A percentile compares a stretch with the other conserved stretches of the same genome.
phyloP scores from a whole-genome alignment of 108 stramenopile genomes.

The Skeletonema potamos region DNA sequence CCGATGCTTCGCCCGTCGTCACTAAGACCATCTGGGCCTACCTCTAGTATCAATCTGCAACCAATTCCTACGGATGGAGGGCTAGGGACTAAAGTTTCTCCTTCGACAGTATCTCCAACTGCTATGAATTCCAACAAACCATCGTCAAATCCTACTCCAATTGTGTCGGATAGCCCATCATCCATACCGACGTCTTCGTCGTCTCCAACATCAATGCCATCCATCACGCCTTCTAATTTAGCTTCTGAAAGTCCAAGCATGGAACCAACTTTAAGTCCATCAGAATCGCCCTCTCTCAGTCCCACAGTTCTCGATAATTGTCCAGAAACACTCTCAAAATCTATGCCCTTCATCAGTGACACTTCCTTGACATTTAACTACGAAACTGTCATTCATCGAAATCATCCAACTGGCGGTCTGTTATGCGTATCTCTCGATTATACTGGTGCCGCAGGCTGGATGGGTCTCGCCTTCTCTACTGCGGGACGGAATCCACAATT shows the following conservation, averaged over 20 bases:
- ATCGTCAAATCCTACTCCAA: not conserved
- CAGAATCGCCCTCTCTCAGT: slow-evolving; percentile 13
- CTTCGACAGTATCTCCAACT: not conserved
- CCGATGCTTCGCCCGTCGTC: not conserved
- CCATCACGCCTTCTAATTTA: not conserved
- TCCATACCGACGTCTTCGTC: slow-evolving; percentile 1
- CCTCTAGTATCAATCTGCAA: not conserved
- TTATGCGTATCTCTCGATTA: slow-evolving; percentile 32
- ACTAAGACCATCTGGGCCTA: not conserved
- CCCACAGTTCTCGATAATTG: slow-evolving; percentile 18
- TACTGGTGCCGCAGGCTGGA: slow-evolving; percentile 34
- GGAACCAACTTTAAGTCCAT: slow-evolving; percentile 14
- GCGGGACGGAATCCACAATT: slow-evolving; percentile 35
- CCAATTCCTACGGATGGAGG: not conserved
- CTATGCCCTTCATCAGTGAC: slow-evolving; percentile 14
- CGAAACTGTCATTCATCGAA: slow-evolving; percentile 15
- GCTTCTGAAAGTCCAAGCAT: slow-evolving; percentile 1
- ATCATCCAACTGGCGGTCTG: slow-evolving; percentile 8
- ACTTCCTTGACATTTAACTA: slow-evolving; percentile 17
- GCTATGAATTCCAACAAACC: slow-evolving; percentile 2
- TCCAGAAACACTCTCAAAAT: slow-evolving; percentile 21
- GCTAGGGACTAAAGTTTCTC: not conserved
- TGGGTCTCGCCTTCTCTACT: slow-evolving; percentile 28
- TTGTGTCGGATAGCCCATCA: not conserved
- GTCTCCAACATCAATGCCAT: slow-evolving; percentile 1